Evolutionary conservation across 1,284 basidiomycete species (phyloP).

Genomic region (Ceratobasidium sp.): DNA sequence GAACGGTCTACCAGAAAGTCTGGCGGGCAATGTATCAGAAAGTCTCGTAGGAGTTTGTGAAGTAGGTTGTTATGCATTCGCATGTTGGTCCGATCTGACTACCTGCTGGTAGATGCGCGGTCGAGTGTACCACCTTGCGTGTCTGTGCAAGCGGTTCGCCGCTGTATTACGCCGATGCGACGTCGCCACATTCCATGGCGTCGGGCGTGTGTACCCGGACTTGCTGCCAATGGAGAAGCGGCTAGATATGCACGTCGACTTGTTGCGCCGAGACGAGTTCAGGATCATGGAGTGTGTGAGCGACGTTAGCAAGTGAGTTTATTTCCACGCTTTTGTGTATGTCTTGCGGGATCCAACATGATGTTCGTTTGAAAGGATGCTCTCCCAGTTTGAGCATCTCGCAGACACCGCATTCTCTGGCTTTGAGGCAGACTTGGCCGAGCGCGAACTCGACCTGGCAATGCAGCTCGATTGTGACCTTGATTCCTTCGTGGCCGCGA

Average conservation of each 20-base stretch:
- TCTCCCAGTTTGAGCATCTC: constrained; percentile 91
- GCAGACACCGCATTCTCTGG: constrained; percentile 84
- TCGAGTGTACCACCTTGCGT: constrained; percentile 79
- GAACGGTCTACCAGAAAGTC: constrained; percentile 82
- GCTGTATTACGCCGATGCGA: constrained; percentile 81
- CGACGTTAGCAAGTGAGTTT: constrained; percentile 82
- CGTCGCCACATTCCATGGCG: constrained; percentile 82
- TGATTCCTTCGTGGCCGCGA: constrained; percentile 89
- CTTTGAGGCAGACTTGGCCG: constrained; percentile 85
- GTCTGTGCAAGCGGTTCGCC: constrained; percentile 87
- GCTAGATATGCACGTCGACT: constrained; percentile 89
- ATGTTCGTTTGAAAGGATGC: constrained; percentile 65
- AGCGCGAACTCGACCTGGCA: constrained; percentile 86
- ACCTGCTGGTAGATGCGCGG: constrained; percentile 74
- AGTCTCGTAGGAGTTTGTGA: constrained; percentile 89
- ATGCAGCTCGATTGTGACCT: constrained; percentile 87
- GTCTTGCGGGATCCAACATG: background rate
- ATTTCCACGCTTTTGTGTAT: background rate
- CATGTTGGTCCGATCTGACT: background rate
- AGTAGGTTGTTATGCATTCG: constrained; percentile 57
- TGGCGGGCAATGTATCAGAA: constrained; percentile 83
- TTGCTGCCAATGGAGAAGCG: constrained; percentile 88
- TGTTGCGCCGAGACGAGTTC: constrained; percentile 87
- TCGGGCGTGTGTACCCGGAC: constrained; percentile 86
- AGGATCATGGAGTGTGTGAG: constrained; percentile 90